Base-by-base conservation (phyloP, 306 rosid species). In the Rosa lucieae region DNA sequence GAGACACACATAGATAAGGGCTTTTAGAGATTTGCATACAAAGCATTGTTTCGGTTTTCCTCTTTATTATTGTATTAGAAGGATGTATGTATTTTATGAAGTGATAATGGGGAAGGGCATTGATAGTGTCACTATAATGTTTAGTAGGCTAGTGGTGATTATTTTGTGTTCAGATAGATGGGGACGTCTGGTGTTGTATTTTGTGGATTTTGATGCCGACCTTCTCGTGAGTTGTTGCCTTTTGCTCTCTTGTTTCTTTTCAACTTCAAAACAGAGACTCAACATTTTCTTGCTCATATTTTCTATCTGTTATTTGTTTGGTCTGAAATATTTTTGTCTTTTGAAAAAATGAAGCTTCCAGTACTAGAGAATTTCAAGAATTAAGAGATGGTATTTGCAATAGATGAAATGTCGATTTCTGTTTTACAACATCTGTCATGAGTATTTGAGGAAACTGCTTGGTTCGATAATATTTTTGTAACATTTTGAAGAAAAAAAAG, bases 81-180 rank as follows among this genome's bases (percentile, higher is more conserved):
- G 39, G 48, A 14, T 65, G 70, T 21, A 35, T 10, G 21, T 56
- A 62, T 29, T 62, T 61, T 47, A 59, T 35, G 13, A 21, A 43
- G 79, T 67, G 74, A 80, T 53, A 67, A 74, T 80, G 83, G 66
- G 62, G 67, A 73, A 55, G 20, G 18, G 40, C 39, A 65, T 10
- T 72, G 56, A 49, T 29, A 52, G 63, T 70, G 67, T 48, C 49
- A 23, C 58, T 17, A 39, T 29, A 70, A 23, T 76, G 43, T 59
- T 49, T 47, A 56, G 72, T 81, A 55, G 72, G 68, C 48, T 37
- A 29, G 46, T 62, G 44, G 40, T 58, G 59, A 56, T 67, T 62
- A 4, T 46, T 79, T 37, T 53, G 20, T n/a, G 82, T 67, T 55
- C n/a, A 6, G 48, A 75, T 14, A 14, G 86, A 78, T 18, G 70